Evolutionary conservation across 108 stramenopile genomes (phyloP).

Genomic region (Parietichytrium sp.): DNA sequence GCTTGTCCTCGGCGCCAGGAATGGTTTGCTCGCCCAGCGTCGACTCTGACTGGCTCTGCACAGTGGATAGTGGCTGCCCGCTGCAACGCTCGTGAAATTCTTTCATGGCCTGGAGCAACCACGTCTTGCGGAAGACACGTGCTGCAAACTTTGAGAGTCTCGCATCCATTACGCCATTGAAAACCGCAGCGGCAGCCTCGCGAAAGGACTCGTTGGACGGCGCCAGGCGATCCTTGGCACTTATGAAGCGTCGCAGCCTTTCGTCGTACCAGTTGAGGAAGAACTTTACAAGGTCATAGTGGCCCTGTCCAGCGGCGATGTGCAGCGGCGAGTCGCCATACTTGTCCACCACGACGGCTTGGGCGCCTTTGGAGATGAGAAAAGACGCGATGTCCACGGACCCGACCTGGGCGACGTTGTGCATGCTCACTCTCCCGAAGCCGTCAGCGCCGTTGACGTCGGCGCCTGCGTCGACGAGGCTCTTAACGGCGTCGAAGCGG

Average conservation of each 20-base stretch:
- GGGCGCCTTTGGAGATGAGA: constrained; percentile 48
- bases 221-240: constrained; percentile 44
- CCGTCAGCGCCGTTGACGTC: constrained; percentile 47
- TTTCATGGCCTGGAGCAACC: constrained; percentile 36
- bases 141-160: constrained; percentile 46
- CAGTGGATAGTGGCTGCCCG: too few relatives aligned
- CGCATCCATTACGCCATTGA: constrained; percentile 42
- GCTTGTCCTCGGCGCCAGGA: too few relatives aligned
- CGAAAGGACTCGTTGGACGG: constrained; percentile 42
- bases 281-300: constrained; percentile 43
- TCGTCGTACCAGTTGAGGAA: constrained; percentile 55
- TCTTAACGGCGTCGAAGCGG: constrained; percentile 44
- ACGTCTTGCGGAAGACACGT: constrained; percentile 49
- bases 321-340: constrained; percentile 59
- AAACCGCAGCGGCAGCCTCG: not conserved
- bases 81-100: not conserved
- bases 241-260: constrained; percentile 41
- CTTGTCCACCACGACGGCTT: constrained; percentile 50
- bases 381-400: constrained; percentile 41
- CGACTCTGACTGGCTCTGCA: too few relatives aligned
- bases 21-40: too few relatives aligned
- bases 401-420: constrained; percentile 54
- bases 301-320: constrained; percentile 53
- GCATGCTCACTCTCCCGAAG: constrained; percentile 54
- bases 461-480: constrained; percentile 47